A percentile compares a stretch with the other conserved stretches of the same genome.
These are phyloP conservation scores for Dioscorea cayenensis DNA, from an alignment of 116 monocot species.

Conservation along the genomic window DNA sequence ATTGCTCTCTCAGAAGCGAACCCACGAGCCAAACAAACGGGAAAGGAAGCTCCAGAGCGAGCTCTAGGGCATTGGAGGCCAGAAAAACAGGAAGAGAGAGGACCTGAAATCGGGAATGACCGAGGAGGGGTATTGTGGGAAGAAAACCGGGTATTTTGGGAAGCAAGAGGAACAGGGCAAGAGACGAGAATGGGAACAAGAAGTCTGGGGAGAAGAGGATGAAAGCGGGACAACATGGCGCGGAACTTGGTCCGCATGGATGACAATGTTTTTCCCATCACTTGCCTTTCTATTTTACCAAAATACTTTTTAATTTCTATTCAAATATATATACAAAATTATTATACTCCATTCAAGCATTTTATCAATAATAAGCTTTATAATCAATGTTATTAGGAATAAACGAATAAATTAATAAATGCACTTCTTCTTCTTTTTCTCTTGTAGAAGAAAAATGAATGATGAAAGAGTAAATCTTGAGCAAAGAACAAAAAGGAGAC, in stretches of 20 bases:
- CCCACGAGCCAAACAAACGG: conserved; percentile 9
- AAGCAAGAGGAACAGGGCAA: neutral
- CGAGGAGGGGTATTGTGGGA: neutral
- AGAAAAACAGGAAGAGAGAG: neutral
- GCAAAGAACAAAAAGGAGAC: no score
- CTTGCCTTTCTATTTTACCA: no score
- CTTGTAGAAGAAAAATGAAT: no score
- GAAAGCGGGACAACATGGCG: conserved; percentile 10
- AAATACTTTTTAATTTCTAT: no score
- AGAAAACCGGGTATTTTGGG: conserved; percentile 2
- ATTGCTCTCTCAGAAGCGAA: conserved; percentile 7
- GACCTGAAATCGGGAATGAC: neutral
- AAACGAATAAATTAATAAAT: no score
- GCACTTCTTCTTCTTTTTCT: no score
- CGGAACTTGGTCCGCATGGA: neutral
- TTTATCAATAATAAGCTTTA: no score
- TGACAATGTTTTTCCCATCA: neutral
- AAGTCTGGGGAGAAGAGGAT: neutral
- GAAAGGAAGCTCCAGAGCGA: neutral
- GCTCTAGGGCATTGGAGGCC: neutral
- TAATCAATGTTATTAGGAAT: no score
- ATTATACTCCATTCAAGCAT: no score
- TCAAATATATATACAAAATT: no score
- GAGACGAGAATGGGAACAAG: conserved; percentile 1
- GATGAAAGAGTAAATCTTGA: no score